Conservation (phyloP, 2,329 filamentous ascomycete species). For the Alternaria rosae region DNA sequence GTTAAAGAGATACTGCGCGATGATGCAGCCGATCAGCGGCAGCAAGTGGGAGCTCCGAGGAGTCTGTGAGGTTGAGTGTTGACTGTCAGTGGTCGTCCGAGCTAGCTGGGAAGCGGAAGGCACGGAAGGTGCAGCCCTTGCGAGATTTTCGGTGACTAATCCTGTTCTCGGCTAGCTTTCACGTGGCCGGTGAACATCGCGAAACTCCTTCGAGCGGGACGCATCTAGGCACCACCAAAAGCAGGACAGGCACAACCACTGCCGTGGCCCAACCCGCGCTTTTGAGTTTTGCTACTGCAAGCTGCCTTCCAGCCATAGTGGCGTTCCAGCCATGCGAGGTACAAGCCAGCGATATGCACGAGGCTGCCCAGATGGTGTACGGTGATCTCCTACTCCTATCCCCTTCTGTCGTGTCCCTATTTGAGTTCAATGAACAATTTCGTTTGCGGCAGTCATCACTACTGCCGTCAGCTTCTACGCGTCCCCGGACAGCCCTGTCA, state of each 20-base stretch:
- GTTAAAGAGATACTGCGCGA: slow-evolving; percentile 3
- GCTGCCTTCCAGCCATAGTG: neutral
- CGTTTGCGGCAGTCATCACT: slow-evolving; percentile 8
- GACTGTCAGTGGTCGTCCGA: neutral
- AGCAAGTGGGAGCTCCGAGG: neutral
- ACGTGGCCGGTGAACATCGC: slow-evolving; percentile 1
- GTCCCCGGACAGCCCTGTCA: slow-evolving; percentile 1
- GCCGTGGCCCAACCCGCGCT: neutral
- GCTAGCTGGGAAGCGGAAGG: neutral
- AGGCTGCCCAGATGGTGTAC: neutral
- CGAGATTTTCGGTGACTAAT: slow-evolving; percentile 4
- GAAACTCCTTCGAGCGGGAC: slow-evolving; percentile 1
- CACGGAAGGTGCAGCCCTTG: slow-evolving; percentile 2
- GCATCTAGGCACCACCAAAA: neutral
- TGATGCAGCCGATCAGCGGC: neutral
- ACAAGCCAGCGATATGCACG: neutral
- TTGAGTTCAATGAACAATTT: slow-evolving; percentile 2
- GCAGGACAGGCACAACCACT: neutral
- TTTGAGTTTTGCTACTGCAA: slow-evolving; percentile 3
- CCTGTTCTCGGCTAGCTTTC: neutral
- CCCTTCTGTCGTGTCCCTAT: neutral
- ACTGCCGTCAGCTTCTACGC: neutral
- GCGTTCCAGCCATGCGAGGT: slow-evolving; percentile 1
- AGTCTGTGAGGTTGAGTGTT: neutral
- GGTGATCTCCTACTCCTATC: neutral